Evolutionary conservation across 2,329 filamentous ascomycete species (phyloP).

Genomic region (Xylaria hypoxylon): DNA sequence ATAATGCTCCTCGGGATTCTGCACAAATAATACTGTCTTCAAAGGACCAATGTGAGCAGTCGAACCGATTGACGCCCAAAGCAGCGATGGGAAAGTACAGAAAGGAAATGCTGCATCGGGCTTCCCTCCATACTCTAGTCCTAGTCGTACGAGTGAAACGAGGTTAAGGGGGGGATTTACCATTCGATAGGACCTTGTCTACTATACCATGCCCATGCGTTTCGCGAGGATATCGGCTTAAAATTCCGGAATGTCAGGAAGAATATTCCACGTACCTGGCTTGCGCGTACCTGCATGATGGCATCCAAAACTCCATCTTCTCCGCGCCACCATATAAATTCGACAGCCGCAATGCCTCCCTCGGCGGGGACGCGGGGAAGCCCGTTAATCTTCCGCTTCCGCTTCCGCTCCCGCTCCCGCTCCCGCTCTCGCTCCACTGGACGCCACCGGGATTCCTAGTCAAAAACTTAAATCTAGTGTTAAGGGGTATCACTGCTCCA

Average conservation of each 20-base stretch:
- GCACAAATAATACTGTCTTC: not conserved
- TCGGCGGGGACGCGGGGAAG: not conserved
- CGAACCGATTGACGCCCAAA: slow-evolving; percentile 20
- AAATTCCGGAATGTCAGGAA: not conserved
- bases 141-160: not conserved
- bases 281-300: slow-evolving; percentile 28
- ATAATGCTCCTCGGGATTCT: slow-evolving; percentile 6
- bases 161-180: no score
- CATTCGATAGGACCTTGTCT: not conserved
- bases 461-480: not conserved
- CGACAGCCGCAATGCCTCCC: slow-evolving; percentile 20
- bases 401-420: slow-evolving; percentile 9
- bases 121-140: slow-evolving; percentile 3
- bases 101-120: not conserved
- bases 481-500: no score
- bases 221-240: not conserved
- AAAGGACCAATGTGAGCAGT: not conserved
- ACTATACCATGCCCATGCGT: not conserved
- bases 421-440: slow-evolving; percentile 12
- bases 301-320: not conserved
- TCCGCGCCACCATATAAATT: slow-evolving; percentile 18
- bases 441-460: not conserved
- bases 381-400: slow-evolving; percentile 5
- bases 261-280: not conserved
- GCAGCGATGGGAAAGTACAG: not conserved